phyloP scores from a whole-genome alignment of 1,139 yeast genomes.

The Lodderomyces margitis region DNA sequence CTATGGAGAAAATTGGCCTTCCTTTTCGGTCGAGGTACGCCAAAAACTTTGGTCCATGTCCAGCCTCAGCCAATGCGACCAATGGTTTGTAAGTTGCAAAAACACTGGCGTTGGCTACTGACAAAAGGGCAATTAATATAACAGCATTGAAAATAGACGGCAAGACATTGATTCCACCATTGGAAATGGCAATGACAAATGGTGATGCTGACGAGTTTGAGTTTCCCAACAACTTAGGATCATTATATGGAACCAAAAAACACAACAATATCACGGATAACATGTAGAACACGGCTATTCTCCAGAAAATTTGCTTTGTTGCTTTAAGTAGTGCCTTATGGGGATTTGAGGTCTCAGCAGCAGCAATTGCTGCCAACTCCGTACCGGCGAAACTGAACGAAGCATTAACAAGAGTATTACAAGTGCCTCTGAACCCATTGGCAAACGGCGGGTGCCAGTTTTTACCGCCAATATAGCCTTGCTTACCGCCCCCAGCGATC shows the following conservation, averaged over 20 bases:
- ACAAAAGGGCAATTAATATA: constrained; percentile 30
- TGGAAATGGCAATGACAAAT: constrained; percentile 24
- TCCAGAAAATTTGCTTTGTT: constrained; percentile 45
- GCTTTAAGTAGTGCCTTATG: constrained; percentile 39
- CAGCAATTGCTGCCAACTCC: constrained; percentile 42
- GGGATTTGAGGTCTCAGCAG: constrained; percentile 42
- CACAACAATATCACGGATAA: constrained; percentile 40
- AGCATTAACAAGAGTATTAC: constrained; percentile 42
- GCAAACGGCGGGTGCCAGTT: constrained; percentile 44
- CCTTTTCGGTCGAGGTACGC: constrained; percentile 25
- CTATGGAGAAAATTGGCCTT: constrained; percentile 29
- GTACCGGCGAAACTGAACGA: constrained; percentile 45
- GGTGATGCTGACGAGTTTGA: constrained; percentile 25
- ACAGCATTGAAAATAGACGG: constrained; percentile 36
- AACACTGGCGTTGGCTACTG: constrained; percentile 35
- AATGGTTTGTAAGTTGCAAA: constrained; percentile 34
- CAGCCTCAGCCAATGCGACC: constrained; percentile 32
- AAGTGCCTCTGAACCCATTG: constrained; percentile 43
- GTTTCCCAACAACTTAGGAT: constrained; percentile 32
- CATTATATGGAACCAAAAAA: constrained; percentile 36
- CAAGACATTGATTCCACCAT: constrained; percentile 30
- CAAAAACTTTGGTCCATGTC: constrained; percentile 32
- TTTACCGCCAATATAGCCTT: constrained; percentile 38
- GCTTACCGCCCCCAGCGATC: constrained; percentile 41
- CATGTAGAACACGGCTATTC: constrained; percentile 41